phyloP scores from a whole-genome alignment of 768 basidiomycete genomes.

The Ramaria rubella region DNA sequence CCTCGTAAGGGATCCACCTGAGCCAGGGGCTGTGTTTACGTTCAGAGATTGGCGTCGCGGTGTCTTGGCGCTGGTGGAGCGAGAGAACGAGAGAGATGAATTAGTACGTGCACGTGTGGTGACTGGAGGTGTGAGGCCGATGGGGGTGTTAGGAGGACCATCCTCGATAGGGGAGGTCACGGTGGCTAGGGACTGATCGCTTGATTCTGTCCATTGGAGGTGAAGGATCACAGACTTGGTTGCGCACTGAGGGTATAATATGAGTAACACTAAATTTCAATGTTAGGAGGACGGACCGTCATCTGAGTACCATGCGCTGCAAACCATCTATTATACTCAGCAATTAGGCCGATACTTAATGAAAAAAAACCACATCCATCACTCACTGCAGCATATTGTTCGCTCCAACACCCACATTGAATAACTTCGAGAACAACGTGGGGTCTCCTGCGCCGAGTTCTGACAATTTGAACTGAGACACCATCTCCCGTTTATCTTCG shows the following conservation, averaged over 20 bases:
- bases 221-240: conserved; percentile 84
- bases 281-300: conserved; percentile 51
- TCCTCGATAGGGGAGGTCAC: conserved; percentile 7
- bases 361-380: not conserved
- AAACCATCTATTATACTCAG: conserved; percentile 57
- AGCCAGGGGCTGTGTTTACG: conserved; percentile 22
- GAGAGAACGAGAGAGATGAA: conserved; percentile 51
- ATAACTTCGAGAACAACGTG: conserved; percentile 56
- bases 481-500: conserved; percentile 71
- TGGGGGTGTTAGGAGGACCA: conserved; percentile 5
- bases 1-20: conserved; percentile 33
- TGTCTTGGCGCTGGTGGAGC: conserved; percentile 31
- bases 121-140: conserved; percentile 21
- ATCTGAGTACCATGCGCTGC: conserved; percentile 85
- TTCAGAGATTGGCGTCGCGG: conserved; percentile 18
- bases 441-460: conserved; percentile 69
- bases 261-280: not conserved
- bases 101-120: conserved; percentile 31
- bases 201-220: conserved; percentile 76
- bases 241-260: conserved; percentile 53
- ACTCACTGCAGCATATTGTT: conserved; percentile 83
- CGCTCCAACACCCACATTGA: conserved; percentile 72
- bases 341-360: not conserved
- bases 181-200: conserved; percentile 1
- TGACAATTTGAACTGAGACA: conserved; percentile 83